phyloP scores from a whole-genome alignment of 108 stramenopile species.

The Stephanodiscus minutulus region DNA sequence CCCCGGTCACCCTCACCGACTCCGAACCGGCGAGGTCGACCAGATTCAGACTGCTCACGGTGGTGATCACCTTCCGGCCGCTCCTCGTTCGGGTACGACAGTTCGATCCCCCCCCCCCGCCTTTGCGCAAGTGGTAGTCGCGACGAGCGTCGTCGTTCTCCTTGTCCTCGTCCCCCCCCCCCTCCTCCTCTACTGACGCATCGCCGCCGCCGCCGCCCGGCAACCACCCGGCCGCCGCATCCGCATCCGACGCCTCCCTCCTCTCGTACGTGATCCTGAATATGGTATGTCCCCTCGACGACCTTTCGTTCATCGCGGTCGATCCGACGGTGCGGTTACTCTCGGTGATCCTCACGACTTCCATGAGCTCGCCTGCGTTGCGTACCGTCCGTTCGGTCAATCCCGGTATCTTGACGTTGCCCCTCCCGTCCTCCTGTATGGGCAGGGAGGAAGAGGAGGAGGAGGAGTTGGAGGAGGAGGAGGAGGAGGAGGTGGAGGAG shows the following conservation, averaged over 20 bases:
- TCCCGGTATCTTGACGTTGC: slow-evolving; percentile 79
- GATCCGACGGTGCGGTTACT: slow-evolving; percentile 69
- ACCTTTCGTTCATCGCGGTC: slow-evolving; percentile 91
- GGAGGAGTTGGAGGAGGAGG: too few relatives aligned
- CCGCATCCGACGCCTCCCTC: slow-evolving; percentile 44
- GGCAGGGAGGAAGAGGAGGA: slow-evolving; percentile 9
- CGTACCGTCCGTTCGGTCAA: slow-evolving; percentile 54
- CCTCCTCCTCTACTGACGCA: too few relatives aligned
- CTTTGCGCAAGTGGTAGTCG: too few relatives aligned
- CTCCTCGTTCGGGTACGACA: too few relatives aligned
- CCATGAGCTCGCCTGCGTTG: slow-evolving; percentile 63
- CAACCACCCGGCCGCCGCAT: too few relatives aligned
- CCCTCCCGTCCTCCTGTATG: slow-evolving; percentile 83
- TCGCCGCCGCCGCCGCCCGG: too few relatives aligned
- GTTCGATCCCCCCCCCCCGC: too few relatives aligned
- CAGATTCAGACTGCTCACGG: slow-evolving; percentile 44
- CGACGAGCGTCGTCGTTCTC: slow-evolving; percentile 55
- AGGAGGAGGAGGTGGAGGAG: background rate
- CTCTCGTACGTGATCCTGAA: slow-evolving; percentile 81
- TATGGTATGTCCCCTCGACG: slow-evolving; percentile 91
- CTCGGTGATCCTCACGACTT: slow-evolving; percentile 67
- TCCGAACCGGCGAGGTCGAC: slow-evolving; percentile 67
- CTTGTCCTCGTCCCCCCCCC: slow-evolving; percentile 61
- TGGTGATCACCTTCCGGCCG: slow-evolving; percentile 34
- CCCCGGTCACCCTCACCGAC: slow-evolving; percentile 52